A percentile compares a stretch with the other conserved stretches of the same genome.
phyloP scores from a whole-genome alignment of 257 asterid species.

The Asclepias syriaca region DNA sequence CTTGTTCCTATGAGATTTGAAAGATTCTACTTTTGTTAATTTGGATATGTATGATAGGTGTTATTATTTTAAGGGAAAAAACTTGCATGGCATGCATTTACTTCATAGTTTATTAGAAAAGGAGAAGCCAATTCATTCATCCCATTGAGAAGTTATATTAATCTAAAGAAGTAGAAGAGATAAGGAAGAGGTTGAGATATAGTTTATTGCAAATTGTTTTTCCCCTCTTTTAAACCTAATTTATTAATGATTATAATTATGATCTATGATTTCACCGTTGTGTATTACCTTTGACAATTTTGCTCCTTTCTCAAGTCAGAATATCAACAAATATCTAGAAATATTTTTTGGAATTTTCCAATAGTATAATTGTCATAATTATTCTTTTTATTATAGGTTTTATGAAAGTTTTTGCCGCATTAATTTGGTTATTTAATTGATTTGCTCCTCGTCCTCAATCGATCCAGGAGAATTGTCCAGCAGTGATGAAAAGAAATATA shows the following conservation, averaged over 20 bases:
- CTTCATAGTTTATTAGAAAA: neutral
- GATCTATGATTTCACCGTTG: no score
- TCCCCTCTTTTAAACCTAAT: neutral
- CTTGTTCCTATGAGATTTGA: neutral
- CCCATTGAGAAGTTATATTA: neutral
- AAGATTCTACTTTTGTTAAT: neutral
- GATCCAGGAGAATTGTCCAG: slow-evolving; percentile 89
- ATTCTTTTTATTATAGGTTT: neutral
- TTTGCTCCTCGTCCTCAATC: neutral
- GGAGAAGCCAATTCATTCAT: neutral
- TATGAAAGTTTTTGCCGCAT: neutral
- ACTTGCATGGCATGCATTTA: neutral
- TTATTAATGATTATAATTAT: neutral
- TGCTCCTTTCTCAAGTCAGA: neutral
- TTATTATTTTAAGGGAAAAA: neutral
- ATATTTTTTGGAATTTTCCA: neutral
- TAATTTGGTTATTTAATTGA: neutral
- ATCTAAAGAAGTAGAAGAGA: neutral
- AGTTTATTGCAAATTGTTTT: neutral
- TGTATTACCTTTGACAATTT: neutral
- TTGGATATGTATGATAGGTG: neutral
- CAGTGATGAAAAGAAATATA: slow-evolving; percentile 93
- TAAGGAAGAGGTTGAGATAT: neutral
- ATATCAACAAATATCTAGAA: neutral
- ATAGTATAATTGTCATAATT: neutral